Evolutionary conservation across 2,329 filamentous ascomycete species (phyloP), one percentile per base, ranked within the genome.

Genomic region (Xylariales sp.): DNA sequence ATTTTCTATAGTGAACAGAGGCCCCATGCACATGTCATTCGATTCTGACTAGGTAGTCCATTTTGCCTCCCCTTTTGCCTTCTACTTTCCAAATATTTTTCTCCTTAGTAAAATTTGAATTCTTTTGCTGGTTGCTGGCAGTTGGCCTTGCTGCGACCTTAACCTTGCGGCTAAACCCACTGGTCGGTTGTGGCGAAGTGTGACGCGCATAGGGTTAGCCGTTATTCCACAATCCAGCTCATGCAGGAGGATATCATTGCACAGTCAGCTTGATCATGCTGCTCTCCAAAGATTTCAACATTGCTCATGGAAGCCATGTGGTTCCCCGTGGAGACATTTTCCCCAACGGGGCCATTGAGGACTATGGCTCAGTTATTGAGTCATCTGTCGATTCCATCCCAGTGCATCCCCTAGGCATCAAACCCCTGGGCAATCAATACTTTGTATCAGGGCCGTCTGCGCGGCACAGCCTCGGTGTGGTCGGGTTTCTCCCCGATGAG

Each of bases 391-490:
- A 57, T 38, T 76, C 78, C 30, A 82, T 95, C 37, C 84, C 85
- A 35, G 70, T 73, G 27, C 91, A 97, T 67, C 88, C 88, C 25
- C 69, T 95, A 32, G 85, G 85, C 21, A 73, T 97, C 47, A 93
- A 89, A 56, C 91, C 93, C 2, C 75, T 85, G 44, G 93, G 91
- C 25, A 97, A 98, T 66, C 81, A 83, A 50, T 82, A 74, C 33
- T 75, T 91, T 29, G 78, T 80, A 15, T 70, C 78, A 11, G 70
- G 69, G 3, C 70, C 70, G 39, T 86, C 86, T 63, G 76, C 88
- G 33, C 85, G 87, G 42, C 61, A 67, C 33, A 72, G 68, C 27
- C 75, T 80, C 44, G 90, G 89, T 13, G 55, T 56, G 5, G 84
- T 95, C 56, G 73, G 74, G 40, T 57, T 61, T 27, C 65, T 95